Base-by-base conservation (phyloP, 306 rosid species). In the Fagus sylvatica region DNA sequence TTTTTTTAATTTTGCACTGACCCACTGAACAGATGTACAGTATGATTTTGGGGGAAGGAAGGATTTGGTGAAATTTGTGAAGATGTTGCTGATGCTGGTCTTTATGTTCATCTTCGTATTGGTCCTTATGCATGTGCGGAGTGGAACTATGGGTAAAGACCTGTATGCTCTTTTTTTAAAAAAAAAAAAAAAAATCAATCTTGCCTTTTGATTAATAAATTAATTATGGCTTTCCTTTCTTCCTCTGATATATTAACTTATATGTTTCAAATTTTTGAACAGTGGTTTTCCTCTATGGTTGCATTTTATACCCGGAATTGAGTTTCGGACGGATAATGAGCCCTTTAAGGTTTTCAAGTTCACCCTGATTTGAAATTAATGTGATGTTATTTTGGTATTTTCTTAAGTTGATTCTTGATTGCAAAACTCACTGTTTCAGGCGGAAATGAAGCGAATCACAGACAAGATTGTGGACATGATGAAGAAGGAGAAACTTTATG, bases 111-210 rank as follows among this genome's bases (percentile, higher is more conserved):
- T 86, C 95, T 95, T 11, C 91, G 98, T 71, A 92, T 95, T 77
- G 98, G 98, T 66, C 98, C 98, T 12, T 95, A 95, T 12, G 98
- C 78, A 1, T 95, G 98, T 69, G 98, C 98, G 7, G 98, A 95
- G 81, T 95, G 98, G 98, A 95, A 95, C 85, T 95, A 92, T 1
- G 98, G 98, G 98, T 95, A 85, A 77, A 34, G 30, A 30, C 48
- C 4, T 43, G 56, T 22, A 5, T 12, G 39, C 42, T n/a, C 6
- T 64, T 28, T 53, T n/a, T 16, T 64, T 43, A 15, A 69, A 51
- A 69, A 56, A 55, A 42, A 46, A 46, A n/a, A 22, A 22, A 22
- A 22, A 22, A 22, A 22, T 22, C 28, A 22, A 22, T 22, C 28
- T 46, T 10, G 51, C 51, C 3, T 12, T 8, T 46, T 46, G 11